phyloP scores from a whole-genome alignment of 208 protist genomes.

The Trypanosoma platydactyli region DNA sequence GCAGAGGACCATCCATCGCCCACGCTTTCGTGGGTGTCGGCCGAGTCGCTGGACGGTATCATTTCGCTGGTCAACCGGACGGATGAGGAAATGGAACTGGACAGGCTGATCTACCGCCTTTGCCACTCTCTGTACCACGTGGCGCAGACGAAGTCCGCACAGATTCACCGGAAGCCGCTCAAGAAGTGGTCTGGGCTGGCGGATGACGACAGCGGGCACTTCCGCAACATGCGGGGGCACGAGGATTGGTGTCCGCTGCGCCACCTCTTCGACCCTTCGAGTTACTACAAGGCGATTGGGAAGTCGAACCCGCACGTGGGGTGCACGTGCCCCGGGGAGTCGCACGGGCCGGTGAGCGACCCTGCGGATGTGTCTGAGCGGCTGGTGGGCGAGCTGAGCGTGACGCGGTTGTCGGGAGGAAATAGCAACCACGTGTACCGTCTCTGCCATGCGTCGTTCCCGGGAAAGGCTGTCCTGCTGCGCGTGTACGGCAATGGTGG shows the following conservation, averaged over 20 bases:
- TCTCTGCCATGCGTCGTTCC: constrained; percentile 59
- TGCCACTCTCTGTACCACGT: constrained; percentile 75
- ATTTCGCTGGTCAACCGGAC: constrained; percentile 29
- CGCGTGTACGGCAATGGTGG: constrained; percentile 70
- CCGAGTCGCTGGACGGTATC: constrained; percentile 64
- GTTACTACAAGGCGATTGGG: constrained; percentile 51
- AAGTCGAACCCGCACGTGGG: constrained; percentile 22
- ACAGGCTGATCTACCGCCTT: constrained; percentile 68
- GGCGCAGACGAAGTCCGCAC: constrained; percentile 46
- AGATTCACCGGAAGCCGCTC: constrained; percentile 24
- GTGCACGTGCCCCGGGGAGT: constrained; percentile 19
- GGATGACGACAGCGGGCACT: constrained; percentile 35
- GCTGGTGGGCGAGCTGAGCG: constrained; percentile 61
- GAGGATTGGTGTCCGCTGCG: constrained; percentile 79
- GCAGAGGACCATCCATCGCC: constrained; percentile 12
- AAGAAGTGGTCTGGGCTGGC: constrained; percentile 7
- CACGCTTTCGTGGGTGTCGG: constrained; percentile 42
- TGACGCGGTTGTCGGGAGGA: constrained; percentile 74
- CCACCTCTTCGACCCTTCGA: constrained; percentile 76
- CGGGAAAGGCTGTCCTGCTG: constrained; percentile 57
- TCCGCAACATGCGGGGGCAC: constrained; percentile 76
- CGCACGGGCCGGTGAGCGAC: constrained; percentile 4
- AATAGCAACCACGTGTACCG: constrained; percentile 89
- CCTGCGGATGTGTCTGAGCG: constrained; percentile 53
- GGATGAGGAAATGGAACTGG: constrained; percentile 39